Evolutionary conservation across 2,329 filamentous ascomycete species (phyloP), one percentile per base, ranked within the genome.

Genomic region (Hortaea werneckii): DNA sequence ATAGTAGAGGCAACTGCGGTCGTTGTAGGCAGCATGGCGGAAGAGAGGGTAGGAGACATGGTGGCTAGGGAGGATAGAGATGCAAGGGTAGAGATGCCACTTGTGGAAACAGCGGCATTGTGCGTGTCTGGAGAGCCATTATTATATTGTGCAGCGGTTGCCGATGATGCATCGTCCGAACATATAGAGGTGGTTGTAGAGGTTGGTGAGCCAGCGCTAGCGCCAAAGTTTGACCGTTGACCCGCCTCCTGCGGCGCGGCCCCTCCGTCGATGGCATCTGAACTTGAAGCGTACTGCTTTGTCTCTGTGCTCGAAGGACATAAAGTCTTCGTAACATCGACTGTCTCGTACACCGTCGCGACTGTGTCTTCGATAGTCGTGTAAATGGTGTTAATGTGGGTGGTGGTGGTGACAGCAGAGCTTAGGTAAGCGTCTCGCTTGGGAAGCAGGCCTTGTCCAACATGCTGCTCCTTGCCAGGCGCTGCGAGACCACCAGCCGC

Each of bases 311-410:
- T 39, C 10, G 8, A n/a, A n/a, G 37, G 41, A 27, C 49, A 51
- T 8, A 41, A 35, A 6, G 49, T 47, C 13, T 45, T 41, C 5
- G 47, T 51, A 6, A 50, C 42, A 28, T 49, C 43, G 30, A 49
- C 41, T 6, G 45, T 50, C 26, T 27, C 27, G 28, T 27, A 41
- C 9, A 41, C 26, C 10, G 40, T 41, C 20, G 20, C 20, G 20
- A 20, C 20, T 20, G 20, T 20, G 20, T 20, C 20, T 12, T 37
- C 34, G 12, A 12, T 37, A 20, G 20, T 20, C 20, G 29, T 34
- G 34, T 34, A 8, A 30, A 42, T 42, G 39, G 26, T 40, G 39
- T 6, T 40, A 29, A 29, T n/a, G 9, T 40, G 39, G 20, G 6
- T 40, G 13, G 26, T 27, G 39, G 12, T 27, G 30, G 11, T 10